Evolutionary conservation across 768 basidiomycete species (phyloP).

Genomic region (Podaxis pistillaris): DNA sequence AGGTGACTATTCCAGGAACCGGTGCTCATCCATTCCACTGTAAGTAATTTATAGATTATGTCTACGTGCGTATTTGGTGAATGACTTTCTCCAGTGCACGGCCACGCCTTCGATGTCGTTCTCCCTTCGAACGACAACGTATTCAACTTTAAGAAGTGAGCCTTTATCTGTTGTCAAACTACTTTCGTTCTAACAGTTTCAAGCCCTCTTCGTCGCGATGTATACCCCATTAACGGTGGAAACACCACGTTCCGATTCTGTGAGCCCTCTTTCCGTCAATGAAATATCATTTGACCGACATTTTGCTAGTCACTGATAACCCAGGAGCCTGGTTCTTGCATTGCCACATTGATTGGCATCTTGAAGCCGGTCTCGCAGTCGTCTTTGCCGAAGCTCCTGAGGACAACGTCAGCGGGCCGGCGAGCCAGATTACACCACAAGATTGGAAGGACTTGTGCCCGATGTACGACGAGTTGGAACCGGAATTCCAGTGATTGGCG

Average conservation of each 20-base stretch:
- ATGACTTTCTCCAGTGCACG: conserved; percentile 12
- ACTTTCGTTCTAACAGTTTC: background rate
- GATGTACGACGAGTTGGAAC: conserved; percentile 18
- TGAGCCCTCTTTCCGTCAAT: background rate
- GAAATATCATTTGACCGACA: no score
- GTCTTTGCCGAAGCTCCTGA: conserved; percentile 34
- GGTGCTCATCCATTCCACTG: conserved; percentile 15
- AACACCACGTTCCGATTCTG: conserved; percentile 21
- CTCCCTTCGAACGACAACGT: conserved; percentile 7
- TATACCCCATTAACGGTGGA: conserved; percentile 16
- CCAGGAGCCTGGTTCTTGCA: conserved; percentile 23
- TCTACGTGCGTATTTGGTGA: no score
- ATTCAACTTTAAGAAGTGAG: conserved; percentile 13
- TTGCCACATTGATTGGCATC: conserved; percentile 32
- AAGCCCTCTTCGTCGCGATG: conserved; percentile 19
- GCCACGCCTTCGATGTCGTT: conserved; percentile 19
- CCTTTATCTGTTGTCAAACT: background rate
- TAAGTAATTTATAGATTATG: background rate
- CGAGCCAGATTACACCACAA: conserved; percentile 26
- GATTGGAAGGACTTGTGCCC: conserved; percentile 20
- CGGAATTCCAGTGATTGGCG: conserved; percentile 17
- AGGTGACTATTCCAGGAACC: conserved; percentile 41
- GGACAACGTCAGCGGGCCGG: conserved; percentile 24
- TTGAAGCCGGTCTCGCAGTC: conserved; percentile 39
- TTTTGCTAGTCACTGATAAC: conserved; percentile 18